phyloP scores from a whole-genome alignment of 2,329 filamentous ascomycete species.

The Camillea tinctor region DNA sequence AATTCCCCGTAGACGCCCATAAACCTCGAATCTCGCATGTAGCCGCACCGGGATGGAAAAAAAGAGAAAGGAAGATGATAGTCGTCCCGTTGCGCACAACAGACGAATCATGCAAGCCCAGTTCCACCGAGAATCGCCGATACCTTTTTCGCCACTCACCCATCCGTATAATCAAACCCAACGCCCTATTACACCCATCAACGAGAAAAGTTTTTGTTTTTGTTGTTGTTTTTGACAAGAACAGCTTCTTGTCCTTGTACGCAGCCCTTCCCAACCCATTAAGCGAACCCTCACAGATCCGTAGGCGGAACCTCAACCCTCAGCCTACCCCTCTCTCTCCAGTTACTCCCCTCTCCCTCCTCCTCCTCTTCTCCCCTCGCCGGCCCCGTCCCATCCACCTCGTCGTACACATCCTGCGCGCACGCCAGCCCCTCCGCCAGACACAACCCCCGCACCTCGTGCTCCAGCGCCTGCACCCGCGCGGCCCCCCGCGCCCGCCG shows the following conservation, averaged over 20 bases:
- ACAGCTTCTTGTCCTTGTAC: no score
- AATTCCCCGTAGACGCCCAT: neutral
- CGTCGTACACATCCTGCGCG: constrained; percentile 5
- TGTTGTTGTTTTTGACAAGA: no score
- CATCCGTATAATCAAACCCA: neutral
- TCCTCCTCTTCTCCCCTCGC: no score
- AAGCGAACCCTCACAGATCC: neutral
- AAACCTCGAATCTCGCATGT: neutral
- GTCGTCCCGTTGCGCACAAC: no score
- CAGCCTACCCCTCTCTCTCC: neutral
- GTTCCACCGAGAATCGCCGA: neutral
- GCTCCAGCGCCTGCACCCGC: neutral
- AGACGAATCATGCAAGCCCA: no score
- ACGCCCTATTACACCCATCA: neutral
- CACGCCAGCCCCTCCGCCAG: neutral
- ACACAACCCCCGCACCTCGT: constrained; percentile 7
- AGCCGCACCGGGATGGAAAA: neutral
- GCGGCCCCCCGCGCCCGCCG: neutral
- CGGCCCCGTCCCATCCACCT: neutral
- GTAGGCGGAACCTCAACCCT: neutral
- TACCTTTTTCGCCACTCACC: no score
- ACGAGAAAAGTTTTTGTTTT: no score
- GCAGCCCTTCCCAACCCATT: neutral
- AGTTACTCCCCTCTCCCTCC: neutral
- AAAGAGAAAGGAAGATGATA: neutral